Percentiles rank a stretch among this genome's conserved stretches.
These are phyloP conservation scores for Annulohypoxylon nitens DNA, from an alignment of 495 filamentous ascomycete species.

Conservation along the genomic window DNA sequence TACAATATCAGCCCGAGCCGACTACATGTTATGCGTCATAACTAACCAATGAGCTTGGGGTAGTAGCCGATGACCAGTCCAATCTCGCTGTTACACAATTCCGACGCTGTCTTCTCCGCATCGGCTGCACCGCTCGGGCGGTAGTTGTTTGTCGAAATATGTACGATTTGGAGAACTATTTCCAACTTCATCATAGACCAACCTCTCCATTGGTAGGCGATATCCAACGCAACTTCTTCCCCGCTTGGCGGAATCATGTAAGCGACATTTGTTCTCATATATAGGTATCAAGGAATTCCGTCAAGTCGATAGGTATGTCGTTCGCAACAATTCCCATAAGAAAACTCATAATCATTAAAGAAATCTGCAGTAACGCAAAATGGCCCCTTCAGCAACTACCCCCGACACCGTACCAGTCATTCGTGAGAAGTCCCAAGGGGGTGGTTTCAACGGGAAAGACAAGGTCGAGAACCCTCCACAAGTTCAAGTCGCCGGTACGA, in stretches of 20 bases:
- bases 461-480: conserved; percentile 42
- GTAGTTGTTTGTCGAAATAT: conserved; percentile 22
- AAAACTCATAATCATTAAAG: background rate
- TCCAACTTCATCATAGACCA: conserved; percentile 7
- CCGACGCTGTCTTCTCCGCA: conserved; percentile 30
- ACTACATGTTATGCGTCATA: conserved; percentile 12
- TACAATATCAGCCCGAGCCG: background rate
- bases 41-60: conserved; percentile 9
- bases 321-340: background rate
- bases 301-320: conserved; percentile 9
- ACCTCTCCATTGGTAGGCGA: conserved; percentile 32
- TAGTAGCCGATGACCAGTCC: conserved; percentile 9
- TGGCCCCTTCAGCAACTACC: conserved; percentile 34
- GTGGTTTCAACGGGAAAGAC: conserved; percentile 26
- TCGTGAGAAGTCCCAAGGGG: conserved; percentile 4
- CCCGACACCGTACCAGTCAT: conserved; percentile 17
- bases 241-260: conserved; percentile 34
- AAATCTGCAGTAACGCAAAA: background rate
- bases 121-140: conserved; percentile 14
- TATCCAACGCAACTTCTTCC: conserved; percentile 27
- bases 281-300: background rate
- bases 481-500: conserved; percentile 52
- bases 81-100: background rate
- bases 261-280: conserved; percentile 9
- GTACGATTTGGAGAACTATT: conserved; percentile 35